Percentiles rank a stretch among this genome's conserved stretches.
phyloP scores from a whole-genome alignment of 768 basidiomycete genomes.

The Tricholoma bakamatsutake region DNA sequence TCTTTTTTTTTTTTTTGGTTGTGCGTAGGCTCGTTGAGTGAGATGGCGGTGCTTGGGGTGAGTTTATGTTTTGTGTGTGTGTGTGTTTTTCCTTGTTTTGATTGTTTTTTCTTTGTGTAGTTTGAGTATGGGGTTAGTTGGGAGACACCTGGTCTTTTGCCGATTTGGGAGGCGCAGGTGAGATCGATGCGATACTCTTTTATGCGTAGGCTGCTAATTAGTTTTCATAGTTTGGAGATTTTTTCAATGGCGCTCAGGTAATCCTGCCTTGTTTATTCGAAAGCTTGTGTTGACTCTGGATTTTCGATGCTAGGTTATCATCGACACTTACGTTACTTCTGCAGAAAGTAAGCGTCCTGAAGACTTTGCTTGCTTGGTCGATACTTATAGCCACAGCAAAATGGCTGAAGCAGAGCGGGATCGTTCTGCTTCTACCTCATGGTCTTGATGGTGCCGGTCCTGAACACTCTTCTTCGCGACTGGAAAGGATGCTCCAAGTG shows the following conservation, averaged over 20 bases:
- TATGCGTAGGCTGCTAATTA: not conserved
- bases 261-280: not conserved
- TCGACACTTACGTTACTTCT: slow-evolving; percentile 85
- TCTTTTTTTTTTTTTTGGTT: not conserved
- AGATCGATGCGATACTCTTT: slow-evolving; percentile 4
- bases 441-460: slow-evolving; percentile 91
- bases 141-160: slow-evolving; percentile 75
- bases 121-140: slow-evolving; percentile 91
- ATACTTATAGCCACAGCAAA: slow-evolving; percentile 49
- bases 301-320: slow-evolving; percentile 51
- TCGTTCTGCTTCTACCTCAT: slow-evolving; percentile 83
- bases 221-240: slow-evolving; percentile 70
- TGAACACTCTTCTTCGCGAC: slow-evolving; percentile 84
- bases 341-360: slow-evolving; percentile 58
- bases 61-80: slow-evolving; percentile 19
- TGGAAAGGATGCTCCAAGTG: slow-evolving; percentile 90
- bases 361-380: not conserved
- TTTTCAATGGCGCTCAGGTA: slow-evolving; percentile 85
- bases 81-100: not conserved
- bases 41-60: slow-evolving; percentile 84
- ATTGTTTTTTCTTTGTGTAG: slow-evolving; percentile 31
- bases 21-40: slow-evolving; percentile 71
- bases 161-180: slow-evolving; percentile 92
- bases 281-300: not conserved
- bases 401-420: slow-evolving; percentile 88